Evolutionary conservation across 164 flowering plant species (phyloP).

Genomic region (Aristolochia fimbriata): DNA sequence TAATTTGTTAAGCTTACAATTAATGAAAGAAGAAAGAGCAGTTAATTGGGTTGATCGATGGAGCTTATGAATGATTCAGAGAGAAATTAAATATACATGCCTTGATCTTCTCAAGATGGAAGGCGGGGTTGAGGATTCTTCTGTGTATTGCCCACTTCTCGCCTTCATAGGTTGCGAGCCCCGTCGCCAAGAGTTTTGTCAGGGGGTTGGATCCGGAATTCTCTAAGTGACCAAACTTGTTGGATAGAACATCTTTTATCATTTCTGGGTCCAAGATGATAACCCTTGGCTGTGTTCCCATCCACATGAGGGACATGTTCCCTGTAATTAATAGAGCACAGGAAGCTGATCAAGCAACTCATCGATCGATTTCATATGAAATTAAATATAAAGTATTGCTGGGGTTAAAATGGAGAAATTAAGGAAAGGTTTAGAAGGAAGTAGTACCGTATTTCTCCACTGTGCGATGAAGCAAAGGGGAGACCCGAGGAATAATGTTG

Average conservation of each 20-base stretch:
- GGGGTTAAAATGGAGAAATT: neutral
- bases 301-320: neutral
- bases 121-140: constrained; percentile 45
- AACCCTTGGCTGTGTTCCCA: neutral
- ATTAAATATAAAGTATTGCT: neutral
- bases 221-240: neutral
- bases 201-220: neutral
- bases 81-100: constrained; percentile 13
- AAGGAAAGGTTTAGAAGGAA: neutral
- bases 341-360: neutral
- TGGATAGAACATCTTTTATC: neutral
- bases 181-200: constrained; percentile 8
- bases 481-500: neutral
- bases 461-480: neutral
- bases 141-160: constrained; percentile 48
- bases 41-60: too few species aligned
- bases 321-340: neutral
- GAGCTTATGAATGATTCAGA: too few species aligned
- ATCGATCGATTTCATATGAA: neutral
- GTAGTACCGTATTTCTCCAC: neutral
- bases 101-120: constrained; percentile 42
- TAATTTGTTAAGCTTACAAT: too few species aligned
- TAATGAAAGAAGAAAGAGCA: too few species aligned
- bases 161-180: constrained; percentile 22
- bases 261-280: neutral